Base-by-base conservation (phyloP, 1,284 basidiomycete genomes). In the Tilletia setariae region DNA sequence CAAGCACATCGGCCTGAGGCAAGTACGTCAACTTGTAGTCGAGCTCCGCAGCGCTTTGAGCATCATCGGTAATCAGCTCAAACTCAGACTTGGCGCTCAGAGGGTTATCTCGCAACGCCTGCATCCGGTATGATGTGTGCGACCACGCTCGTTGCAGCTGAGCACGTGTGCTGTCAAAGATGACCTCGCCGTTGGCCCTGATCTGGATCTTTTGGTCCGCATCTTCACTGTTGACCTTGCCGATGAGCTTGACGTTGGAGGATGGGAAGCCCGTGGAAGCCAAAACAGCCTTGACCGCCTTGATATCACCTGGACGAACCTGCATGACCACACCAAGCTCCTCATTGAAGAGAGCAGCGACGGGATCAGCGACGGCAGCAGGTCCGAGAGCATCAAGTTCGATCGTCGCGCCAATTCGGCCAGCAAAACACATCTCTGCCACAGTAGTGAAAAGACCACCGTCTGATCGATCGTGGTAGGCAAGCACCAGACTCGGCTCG, bases 401-500 rank as follows among this genome's bases (percentile, higher is more conserved):
- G 67, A 94, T 82, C 67, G 89, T 86, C 35, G 89, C 87, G 40
- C 96, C 96, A 11, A 89, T 87, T 66, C 90, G 88, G 28, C 93
- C 94, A 6, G 95, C 94, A 78, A 98, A 98, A 56, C 89, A 88
- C 96, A 98, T 98, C 84, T 98, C 96, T n/a, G 86, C 90, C 40
- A 97, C 82, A 2, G 94, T 91, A 0, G 92, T 90, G 83, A 98
- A 90, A 43, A 99, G 85, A 59, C 95, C 96, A 67, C 96, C 96
- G 79, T 99, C 96, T 0, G 95, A 98, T 23, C 95, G 89, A 84
- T 99, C 96, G 83, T 98, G 96, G 83, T 98, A 98, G 0, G 96
- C 94, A 47, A 98, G 86, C 0, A 98, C 89, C 28, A 91, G 82
- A 0, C 85, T 87, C 4, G 88, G 87, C 63, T 88, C 84, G 2